Percentiles rank a stretch among this genome's conserved stretches.
Conservation (phyloP, 2,329 filamentous ascomycete genomes). For the Exophiala oligosperma region DNA sequence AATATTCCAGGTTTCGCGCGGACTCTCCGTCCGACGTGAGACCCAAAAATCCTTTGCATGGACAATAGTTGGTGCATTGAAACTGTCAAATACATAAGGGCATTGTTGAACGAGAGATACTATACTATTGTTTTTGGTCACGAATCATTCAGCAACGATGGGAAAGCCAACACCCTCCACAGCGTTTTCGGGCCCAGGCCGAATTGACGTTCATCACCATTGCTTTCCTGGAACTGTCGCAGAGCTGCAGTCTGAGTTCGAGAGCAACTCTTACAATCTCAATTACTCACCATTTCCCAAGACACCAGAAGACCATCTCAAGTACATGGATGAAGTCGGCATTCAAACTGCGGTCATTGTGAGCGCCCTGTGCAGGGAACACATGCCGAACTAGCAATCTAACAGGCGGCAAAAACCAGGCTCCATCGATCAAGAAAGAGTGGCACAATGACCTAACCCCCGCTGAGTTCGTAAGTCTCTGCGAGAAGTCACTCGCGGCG, state of each 20-base stretch:
- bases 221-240: neutral
- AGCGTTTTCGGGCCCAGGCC: neutral
- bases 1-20: too few species aligned
- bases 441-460: neutral
- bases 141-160: too few species aligned
- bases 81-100: too few species aligned
- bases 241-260: conserved; percentile 2
- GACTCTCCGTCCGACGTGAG: too few species aligned
- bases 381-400: too few species aligned
- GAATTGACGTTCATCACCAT: conserved; percentile 1
- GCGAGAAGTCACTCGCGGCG: neutral
- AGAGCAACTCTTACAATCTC: conserved; percentile 3
- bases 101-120: too few species aligned
- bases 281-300: conserved; percentile 5
- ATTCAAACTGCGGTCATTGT: neutral
- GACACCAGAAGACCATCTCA: neutral
- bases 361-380: neutral
- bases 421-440: neutral
- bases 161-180: too few species aligned
- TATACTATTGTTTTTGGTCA: too few species aligned
- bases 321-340: neutral
- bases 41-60: too few species aligned
- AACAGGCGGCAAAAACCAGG: neutral
- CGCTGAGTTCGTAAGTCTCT: neutral
- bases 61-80: too few species aligned